Conservation (phyloP, 148 eudicot species). For the Oxyria digyna region DNA sequence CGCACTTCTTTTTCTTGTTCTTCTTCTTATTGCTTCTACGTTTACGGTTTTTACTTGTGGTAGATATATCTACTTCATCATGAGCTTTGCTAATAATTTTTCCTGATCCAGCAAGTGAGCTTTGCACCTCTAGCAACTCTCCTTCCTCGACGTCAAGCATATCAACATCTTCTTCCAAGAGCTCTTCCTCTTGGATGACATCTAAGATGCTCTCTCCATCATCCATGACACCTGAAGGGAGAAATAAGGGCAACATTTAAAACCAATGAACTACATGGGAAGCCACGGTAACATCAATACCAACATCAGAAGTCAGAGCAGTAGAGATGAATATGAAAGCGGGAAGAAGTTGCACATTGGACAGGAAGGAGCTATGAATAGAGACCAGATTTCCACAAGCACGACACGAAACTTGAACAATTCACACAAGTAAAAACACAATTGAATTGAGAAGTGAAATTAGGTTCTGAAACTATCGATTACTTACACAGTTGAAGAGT, state of each 20-base stretch:
- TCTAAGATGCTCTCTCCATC: constrained; percentile 42
- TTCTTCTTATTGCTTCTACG: constrained; percentile 38
- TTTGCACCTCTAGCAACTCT: constrained; percentile 37
- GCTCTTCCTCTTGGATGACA: constrained; percentile 37
- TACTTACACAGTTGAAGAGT: no score
- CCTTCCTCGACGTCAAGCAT: constrained; percentile 88
- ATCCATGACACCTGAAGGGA: constrained; percentile 36
- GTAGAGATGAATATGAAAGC: no score
- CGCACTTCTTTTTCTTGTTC: constrained; percentile 30
- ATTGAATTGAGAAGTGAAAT: no score
- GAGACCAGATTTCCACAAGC: no score
- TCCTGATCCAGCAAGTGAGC: constrained; percentile 14
- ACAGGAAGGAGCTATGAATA: no score
- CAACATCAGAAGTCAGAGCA: no score
- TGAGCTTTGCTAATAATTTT: constrained; percentile 14
- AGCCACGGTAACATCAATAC: background rate
- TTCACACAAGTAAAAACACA: no score
- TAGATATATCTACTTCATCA: constrained; percentile 18
- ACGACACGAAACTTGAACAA: no score
- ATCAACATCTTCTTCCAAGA: constrained; percentile 51
- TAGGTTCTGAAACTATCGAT: no score
- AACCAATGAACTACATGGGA: background rate
- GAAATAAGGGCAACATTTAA: background rate
- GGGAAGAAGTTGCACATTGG: no score
- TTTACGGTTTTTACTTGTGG: constrained; percentile 16